Conservation (phyloP, 2,329 filamentous ascomycete genomes). For the Fonsecaea multimorphosa region DNA sequence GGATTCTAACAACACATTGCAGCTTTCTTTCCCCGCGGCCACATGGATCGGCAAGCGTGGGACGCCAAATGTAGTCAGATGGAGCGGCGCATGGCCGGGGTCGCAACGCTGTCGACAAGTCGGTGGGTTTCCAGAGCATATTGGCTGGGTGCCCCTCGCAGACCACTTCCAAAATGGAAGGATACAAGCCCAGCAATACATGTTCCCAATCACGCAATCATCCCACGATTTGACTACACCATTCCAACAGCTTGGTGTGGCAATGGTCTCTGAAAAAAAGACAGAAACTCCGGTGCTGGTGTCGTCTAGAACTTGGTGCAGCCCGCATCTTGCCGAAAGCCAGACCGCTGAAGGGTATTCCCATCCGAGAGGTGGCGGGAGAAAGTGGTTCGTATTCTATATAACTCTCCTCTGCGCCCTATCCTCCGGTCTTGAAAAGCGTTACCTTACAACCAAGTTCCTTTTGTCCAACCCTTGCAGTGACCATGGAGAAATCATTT, state of each 20-base stretch:
- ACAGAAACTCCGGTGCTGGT: background rate
- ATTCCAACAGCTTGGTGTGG: constrained; percentile 13
- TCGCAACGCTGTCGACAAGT: background rate
- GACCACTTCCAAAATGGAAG: constrained; percentile 4
- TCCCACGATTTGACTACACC: constrained; percentile 5
- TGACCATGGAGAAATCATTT: constrained; percentile 13
- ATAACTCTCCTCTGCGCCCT: constrained; percentile 4
- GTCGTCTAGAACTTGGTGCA: constrained; percentile 7
- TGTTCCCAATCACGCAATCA: constrained; percentile 18
- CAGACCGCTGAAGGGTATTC: background rate
- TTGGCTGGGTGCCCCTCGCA: background rate
- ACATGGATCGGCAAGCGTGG: background rate
- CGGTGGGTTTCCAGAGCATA: background rate
- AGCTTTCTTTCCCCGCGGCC: background rate
- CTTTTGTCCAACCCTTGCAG: background rate
- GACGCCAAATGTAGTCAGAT: constrained; percentile 4
- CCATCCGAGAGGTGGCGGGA: constrained; percentile 8
- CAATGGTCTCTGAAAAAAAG: background rate
- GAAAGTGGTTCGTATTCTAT: constrained; percentile 9
- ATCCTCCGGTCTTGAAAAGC: constrained; percentile 4
- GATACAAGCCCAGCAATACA: background rate
- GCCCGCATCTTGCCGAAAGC: background rate
- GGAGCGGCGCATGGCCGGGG: constrained; percentile 1
- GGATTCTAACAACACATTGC: background rate
- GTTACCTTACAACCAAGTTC: background rate